A percentile compares a stretch with the other conserved stretches of the same genome.
Evolutionary conservation across 371 early-diverging fungal species (phyloP).

Genomic region (Mortierella sp.): DNA sequence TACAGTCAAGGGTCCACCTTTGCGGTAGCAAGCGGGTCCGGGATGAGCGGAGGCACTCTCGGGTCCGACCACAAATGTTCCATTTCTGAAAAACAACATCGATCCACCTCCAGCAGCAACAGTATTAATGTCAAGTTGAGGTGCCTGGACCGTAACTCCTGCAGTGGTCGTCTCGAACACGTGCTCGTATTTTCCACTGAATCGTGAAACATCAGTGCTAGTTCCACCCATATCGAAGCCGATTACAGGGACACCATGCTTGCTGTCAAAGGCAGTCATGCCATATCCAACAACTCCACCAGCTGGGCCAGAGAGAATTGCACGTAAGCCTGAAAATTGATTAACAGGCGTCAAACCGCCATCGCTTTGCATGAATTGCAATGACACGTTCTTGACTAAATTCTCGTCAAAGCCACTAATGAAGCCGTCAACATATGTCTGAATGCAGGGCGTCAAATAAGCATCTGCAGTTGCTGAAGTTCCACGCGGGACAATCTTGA

Average conservation of each 20-base stretch:
- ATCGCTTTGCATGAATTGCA: constrained; percentile 97
- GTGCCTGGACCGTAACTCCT: constrained; percentile 95
- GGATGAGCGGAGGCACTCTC: constrained; percentile 96
- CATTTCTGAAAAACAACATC: constrained; percentile 92
- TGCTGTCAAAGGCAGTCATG: constrained; percentile 77
- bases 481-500: constrained; percentile 95
- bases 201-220: constrained; percentile 96
- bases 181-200: constrained; percentile 91
- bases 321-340: constrained; percentile 87
- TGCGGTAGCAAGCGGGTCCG: constrained; percentile 95
- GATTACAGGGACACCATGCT: constrained; percentile 79
- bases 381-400: constrained; percentile 67
- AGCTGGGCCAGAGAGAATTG: constrained; percentile 96
- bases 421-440: constrained; percentile 87
- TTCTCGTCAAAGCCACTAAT: constrained; percentile 88
- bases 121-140: constrained; percentile 96
- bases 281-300: constrained; percentile 97
- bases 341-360: constrained; percentile 92
- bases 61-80: constrained; percentile 96
- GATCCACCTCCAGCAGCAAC: constrained; percentile 98
- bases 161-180: constrained; percentile 96
- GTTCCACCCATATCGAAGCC: constrained; percentile 99
- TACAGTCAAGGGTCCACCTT: constrained; percentile 92
- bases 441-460: constrained; percentile 93
- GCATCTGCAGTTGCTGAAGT: constrained; percentile 93